These are phyloP conservation scores for Spatholobus suberectus DNA, from an alignment of 306 rosid genomes.

Conservation along the genomic window DNA sequence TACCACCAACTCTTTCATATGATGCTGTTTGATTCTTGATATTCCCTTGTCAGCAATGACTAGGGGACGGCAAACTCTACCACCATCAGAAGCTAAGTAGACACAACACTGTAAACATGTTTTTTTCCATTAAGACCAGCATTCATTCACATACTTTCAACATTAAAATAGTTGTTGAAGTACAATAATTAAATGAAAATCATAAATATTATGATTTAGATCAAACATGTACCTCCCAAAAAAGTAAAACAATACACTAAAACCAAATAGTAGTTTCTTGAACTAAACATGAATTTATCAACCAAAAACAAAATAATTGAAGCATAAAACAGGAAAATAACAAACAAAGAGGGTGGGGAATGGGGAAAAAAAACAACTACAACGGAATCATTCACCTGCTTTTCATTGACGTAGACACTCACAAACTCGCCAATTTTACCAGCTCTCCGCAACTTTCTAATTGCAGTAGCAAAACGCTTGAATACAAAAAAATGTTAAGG, in stretches of 20 bases:
- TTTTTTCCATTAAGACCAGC: conserved; percentile 27
- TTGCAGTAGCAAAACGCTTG: conserved; percentile 67
- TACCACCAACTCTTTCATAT: conserved; percentile 92
- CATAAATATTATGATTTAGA: conserved; percentile 1
- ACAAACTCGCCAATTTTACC: conserved; percentile 94
- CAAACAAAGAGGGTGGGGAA: too few relatives aligned
- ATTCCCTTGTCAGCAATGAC: conserved; percentile 92
- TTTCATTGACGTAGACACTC: conserved; percentile 81
- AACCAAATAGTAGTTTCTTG: conserved; percentile 1
- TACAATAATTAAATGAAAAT: conserved; percentile 1
- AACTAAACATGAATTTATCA: neutral
- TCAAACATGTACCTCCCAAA: neutral
- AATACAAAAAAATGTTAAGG: conserved; percentile 18
- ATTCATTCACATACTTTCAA: conserved; percentile 3
- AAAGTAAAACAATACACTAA: conserved; percentile 16
- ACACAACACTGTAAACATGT: conserved; percentile 70
- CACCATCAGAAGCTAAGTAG: conserved; percentile 96
- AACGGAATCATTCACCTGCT: conserved; percentile 64
- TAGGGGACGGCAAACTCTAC: conserved; percentile 96
- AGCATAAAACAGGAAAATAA: conserved; percentile 36
- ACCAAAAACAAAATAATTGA: neutral
- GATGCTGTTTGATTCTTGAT: conserved; percentile 83
- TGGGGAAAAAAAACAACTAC: too few relatives aligned
- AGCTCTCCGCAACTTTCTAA: conserved; percentile 87
- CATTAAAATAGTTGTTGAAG: neutral